Conservation (phyloP, 352 stramenopile species). For the Blastocystis hominis region DNA sequence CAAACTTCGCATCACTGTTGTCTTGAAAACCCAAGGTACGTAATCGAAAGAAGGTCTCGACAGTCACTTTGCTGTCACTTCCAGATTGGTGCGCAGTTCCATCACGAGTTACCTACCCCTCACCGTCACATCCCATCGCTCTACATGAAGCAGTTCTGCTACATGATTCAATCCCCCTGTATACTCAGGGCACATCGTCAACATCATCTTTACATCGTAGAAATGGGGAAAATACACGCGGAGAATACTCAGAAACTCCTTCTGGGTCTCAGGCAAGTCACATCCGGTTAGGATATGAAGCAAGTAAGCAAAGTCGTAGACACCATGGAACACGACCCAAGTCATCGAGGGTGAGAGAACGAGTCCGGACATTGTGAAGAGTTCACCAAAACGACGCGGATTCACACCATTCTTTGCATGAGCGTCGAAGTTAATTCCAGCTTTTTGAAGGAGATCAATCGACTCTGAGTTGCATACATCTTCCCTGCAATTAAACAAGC, state of each 20-base stretch:
- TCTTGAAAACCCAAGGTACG: background rate
- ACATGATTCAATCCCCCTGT: constrained; percentile 9
- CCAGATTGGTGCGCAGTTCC: constrained; percentile 44
- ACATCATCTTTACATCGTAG: constrained; percentile 49
- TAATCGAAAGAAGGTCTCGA: constrained; percentile 20
- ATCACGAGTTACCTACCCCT: background rate
- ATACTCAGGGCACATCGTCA: background rate
- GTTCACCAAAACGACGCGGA: constrained; percentile 19
- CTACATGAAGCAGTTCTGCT: constrained; percentile 23
- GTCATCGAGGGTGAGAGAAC: constrained; percentile 29
- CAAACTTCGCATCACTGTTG: background rate
- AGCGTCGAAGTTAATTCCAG: constrained; percentile 20
- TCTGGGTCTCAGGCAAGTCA: constrained; percentile 7
- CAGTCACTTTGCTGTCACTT: constrained; percentile 48
- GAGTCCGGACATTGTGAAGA: constrained; percentile 57
- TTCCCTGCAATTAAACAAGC: background rate
- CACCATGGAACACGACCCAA: constrained; percentile 43
- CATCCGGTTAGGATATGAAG: constrained; percentile 20
- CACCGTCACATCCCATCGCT: background rate
- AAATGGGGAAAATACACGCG: constrained; percentile 47
- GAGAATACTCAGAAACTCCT: background rate
- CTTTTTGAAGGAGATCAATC: constrained; percentile 28
- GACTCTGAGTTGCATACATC: constrained; percentile 48
- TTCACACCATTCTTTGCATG: constrained; percentile 15
- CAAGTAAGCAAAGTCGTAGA: constrained; percentile 55